phyloP scores from a whole-genome alignment of 1,284 basidiomycete species.

The Ganoderma meredithae region DNA sequence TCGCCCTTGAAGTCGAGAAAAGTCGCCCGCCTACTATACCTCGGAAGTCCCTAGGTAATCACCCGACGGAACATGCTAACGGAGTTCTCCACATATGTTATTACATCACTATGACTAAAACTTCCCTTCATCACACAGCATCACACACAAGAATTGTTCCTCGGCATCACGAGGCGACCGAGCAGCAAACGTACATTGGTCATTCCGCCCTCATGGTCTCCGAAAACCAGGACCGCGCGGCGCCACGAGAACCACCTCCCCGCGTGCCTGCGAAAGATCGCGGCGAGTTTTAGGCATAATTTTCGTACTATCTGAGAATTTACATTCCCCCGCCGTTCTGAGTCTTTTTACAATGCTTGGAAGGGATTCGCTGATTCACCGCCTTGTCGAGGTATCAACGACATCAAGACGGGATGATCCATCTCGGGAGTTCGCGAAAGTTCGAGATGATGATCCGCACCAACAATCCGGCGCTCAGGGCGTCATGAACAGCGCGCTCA shows the following conservation, averaged over 20 bases:
- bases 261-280: not conserved
- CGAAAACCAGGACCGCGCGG: not conserved
- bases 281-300: not conserved
- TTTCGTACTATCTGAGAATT: not conserved
- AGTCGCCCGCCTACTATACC: not conserved
- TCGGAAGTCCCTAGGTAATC: not conserved
- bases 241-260: not conserved
- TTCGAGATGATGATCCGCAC: not conserved
- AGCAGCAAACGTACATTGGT: not conserved
- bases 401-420: not conserved
- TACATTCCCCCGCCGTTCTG: too few species aligned
- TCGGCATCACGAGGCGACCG: not conserved
- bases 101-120: not conserved
- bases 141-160: not conserved
- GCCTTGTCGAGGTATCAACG: not conserved
- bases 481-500: not conserved
- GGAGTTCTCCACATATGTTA: not conserved
- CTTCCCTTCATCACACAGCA: not conserved
- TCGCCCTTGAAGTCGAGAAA: not conserved
- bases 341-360: too few species aligned
- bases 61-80: not conserved
- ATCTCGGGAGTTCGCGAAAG: not conserved
- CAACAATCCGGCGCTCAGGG: not conserved
- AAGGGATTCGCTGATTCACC: not conserved
- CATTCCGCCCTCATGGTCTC: not conserved